Evolutionary conservation across 371 early-diverging fungal species (phyloP).

Genomic region (Coemansia linderi): DNA sequence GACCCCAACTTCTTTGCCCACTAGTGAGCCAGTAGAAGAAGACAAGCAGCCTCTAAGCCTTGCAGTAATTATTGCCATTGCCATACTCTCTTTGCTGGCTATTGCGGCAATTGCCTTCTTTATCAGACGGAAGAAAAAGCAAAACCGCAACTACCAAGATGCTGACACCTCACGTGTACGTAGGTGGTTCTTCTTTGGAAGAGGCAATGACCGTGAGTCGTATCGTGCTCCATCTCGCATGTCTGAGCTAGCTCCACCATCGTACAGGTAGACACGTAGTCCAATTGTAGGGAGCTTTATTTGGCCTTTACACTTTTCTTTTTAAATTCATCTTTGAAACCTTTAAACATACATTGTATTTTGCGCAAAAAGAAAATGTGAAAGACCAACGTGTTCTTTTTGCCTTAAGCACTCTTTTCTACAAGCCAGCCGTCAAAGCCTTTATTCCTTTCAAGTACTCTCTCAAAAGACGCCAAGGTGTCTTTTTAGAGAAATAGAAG

Average conservation of each 20-base stretch:
- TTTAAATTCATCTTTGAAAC: neutral
- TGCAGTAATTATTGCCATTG: neutral
- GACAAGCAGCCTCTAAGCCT: neutral
- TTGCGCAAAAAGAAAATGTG: neutral
- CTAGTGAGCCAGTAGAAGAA: neutral
- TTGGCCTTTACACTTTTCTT: neutral
- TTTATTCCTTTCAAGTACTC: neutral
- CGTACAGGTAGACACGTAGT: neutral
- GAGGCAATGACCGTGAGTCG: neutral
- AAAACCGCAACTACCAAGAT: neutral
- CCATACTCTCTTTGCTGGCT: neutral
- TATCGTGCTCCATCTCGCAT: neutral
- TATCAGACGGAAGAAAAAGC: conserved; percentile 1
- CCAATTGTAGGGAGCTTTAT: neutral
- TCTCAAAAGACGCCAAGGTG: neutral
- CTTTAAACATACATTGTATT: neutral
- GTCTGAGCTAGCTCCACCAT: conserved; percentile 3
- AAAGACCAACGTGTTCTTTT: neutral
- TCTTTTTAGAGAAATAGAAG: neutral
- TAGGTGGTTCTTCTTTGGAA: neutral
- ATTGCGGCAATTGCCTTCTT: conserved; percentile 1
- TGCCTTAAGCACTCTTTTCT: neutral
- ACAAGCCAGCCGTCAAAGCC: neutral
- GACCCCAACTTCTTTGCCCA: neutral
- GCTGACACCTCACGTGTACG: neutral